Base-by-base conservation (phyloP, 2,329 filamentous ascomycete genomes). In the Exophiala sp. region DNA sequence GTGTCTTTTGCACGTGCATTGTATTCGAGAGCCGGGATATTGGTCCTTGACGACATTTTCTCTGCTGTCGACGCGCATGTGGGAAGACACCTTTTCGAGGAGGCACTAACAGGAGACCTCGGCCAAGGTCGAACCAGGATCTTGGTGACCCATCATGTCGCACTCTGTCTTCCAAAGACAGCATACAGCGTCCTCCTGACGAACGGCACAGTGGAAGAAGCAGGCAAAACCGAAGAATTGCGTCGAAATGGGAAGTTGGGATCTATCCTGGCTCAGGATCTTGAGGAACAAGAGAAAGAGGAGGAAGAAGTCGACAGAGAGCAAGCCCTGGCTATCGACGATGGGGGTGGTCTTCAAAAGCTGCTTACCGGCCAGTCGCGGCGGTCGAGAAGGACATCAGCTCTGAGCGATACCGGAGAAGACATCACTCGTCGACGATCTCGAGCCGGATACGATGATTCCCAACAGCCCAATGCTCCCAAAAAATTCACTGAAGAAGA, bases 31-130 rank as follows among this genome's bases (percentile, higher is more conserved):
- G 86, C 85, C 1, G 82, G 84, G 0, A 82, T 89, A 55, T 71
- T 94, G 3, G 72, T 93, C 14, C 74, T 93, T 60, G 88, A 94
- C 64, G 88, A 94, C 62, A 86, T 91, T 34, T 90, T 94, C 65
- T 88, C 83, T 62, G 72, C 87, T 8, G 80, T 93, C 7, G 88
- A 94, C 65, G 83, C 86, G 2, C 85, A 90, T 61, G 86, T 89
- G 23, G 87, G 86, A 13, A 79, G 85, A 22, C 84, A 88, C 60
- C 82, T 91, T 42, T 88, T 86, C 58, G 85, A 90, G 57, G 77
- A 86, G 49, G 88, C 83, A 53, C 72, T 91, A 2, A 82, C 78
- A 2, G 86, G 86, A 3, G 78, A 85, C 43, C 74, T 91, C 7
- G 83, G 83, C 53, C 67, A 73, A 18, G 82, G 80, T 0, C 73